Evolutionary conservation across 768 basidiomycete genomes (phyloP), one percentile per base, ranked within the genome.

Genomic region (Pisolithus tinctorius): DNA sequence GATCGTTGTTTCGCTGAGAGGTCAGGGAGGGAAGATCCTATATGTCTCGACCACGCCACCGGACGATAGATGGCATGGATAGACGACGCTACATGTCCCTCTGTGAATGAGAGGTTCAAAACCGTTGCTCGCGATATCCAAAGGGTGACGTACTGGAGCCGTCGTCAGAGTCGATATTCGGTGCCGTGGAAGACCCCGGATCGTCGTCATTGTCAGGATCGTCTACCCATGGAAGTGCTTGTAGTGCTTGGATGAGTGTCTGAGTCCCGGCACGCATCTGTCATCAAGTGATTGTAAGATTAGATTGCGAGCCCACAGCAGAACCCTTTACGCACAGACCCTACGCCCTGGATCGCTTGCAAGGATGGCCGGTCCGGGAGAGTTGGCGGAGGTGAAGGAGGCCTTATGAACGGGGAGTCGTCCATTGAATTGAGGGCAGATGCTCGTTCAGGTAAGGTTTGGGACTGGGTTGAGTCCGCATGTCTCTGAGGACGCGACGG

Each of bases 221-320:
- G 38, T 83, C 81, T 31, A 78, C 75, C 85, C 84, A 88, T 17
- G 90, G 91, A 39, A 92, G 74, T 2, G 88, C 90, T 60, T 92
- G 90, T 13, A 93, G 74, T 4, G 88, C 90, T 69, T 92, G 90
- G 37, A 93, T 92, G 46, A 93, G 79, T 3, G 90, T 88, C 63
- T 93, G 91, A 3, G 90, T 93, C 14, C 90, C 90, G 25, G 83
- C 81, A 38, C 88, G 84, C 82, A 93, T 86, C 90, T 93, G 62
- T 36, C 51, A 58, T 43, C 53, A 52, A 52, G 52, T 45, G 37
- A 48, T 20, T 6, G 31, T 44, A 38, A 52, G 45, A 5, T 45
- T 38, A 40, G 10, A 9, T 38, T 6, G 26, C n/a, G 9, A 50
- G 38, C 34, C 29, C n/a, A 40, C 39, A 55, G 41, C 36, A 50